A percentile compares a stretch with the other conserved stretches of the same genome.
phyloP scores from a whole-genome alignment of 805 yeast species.

The Trichomonascus vanleenenianus region DNA sequence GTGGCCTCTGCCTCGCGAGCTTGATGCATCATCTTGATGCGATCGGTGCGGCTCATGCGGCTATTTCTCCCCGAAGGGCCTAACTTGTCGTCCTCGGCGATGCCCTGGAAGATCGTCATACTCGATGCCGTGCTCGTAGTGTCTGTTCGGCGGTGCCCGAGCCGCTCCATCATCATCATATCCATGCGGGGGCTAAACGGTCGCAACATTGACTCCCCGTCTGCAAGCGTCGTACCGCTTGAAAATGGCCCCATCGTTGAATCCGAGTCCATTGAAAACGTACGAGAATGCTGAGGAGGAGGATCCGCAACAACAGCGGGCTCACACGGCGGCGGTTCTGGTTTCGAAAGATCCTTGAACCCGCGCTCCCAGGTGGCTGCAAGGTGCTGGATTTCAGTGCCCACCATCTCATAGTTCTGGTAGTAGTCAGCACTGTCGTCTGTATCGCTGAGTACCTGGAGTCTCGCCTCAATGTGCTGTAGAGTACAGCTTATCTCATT shows the following conservation, averaged over 20 bases:
- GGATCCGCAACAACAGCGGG: neutral
- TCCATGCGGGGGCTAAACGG: constrained; percentile 9
- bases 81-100: constrained; percentile 16
- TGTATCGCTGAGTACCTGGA: constrained; percentile 14
- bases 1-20: constrained; percentile 15
- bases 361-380: constrained; percentile 16
- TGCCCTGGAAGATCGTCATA: constrained; percentile 20
- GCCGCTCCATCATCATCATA: neutral
- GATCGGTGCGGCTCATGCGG: constrained; percentile 15
- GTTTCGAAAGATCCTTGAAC: neutral
- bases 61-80: constrained; percentile 1
- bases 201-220: constrained; percentile 4
- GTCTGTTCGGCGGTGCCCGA: constrained; percentile 3
- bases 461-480: constrained; percentile 18
- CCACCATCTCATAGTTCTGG: constrained; percentile 13
- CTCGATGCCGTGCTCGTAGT: constrained; percentile 9
- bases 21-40: constrained; percentile 18
- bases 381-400: constrained; percentile 16
- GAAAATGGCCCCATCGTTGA: neutral
- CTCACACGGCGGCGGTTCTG: constrained; percentile 1
- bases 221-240: constrained; percentile 5
- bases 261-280: neutral
- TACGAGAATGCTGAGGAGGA: neutral
- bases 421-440: constrained; percentile 7
- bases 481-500: constrained; percentile 7